Evolutionary conservation across 306 rosid genomes (phyloP).

Genomic region (Quercus engelmannii): DNA sequence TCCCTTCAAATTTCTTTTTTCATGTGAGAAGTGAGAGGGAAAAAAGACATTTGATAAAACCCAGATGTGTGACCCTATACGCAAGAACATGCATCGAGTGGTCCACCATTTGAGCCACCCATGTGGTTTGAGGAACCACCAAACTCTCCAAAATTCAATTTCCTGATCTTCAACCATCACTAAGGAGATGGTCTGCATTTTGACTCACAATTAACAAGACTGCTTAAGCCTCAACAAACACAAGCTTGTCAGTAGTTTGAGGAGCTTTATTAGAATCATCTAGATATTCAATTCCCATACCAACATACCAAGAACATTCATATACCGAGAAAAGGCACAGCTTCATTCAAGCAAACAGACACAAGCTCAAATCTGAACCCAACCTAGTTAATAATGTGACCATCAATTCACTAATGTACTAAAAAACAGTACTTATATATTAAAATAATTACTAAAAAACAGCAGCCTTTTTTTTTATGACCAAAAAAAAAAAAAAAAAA

Average conservation of each 20-base stretch:
- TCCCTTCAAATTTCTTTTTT: too few species aligned
- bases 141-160: neutral
- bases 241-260: neutral
- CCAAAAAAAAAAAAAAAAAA: too few species aligned
- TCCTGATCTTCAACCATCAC: neutral
- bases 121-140: neutral
- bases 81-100: too few species aligned
- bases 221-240: neutral
- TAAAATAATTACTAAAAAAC: too few species aligned
- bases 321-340: neutral
- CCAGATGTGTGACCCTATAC: too few species aligned
- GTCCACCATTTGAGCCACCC: neutral
- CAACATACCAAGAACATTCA: neutral
- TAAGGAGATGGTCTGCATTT: neutral
- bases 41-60: too few species aligned
- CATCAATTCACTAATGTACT: neutral
- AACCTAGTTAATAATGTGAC: neutral
- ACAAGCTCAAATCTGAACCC: neutral
- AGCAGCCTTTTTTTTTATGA: too few species aligned
- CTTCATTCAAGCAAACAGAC: neutral
- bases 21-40: too few species aligned
- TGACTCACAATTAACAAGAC: neutral
- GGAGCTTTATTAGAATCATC: neutral
- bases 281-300: neutral
- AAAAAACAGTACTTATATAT: neutral